Evolutionary conservation across 108 stramenopile species (phyloP), one percentile per base, ranked within the genome.

Genomic region (Epithemia pelagica): DNA sequence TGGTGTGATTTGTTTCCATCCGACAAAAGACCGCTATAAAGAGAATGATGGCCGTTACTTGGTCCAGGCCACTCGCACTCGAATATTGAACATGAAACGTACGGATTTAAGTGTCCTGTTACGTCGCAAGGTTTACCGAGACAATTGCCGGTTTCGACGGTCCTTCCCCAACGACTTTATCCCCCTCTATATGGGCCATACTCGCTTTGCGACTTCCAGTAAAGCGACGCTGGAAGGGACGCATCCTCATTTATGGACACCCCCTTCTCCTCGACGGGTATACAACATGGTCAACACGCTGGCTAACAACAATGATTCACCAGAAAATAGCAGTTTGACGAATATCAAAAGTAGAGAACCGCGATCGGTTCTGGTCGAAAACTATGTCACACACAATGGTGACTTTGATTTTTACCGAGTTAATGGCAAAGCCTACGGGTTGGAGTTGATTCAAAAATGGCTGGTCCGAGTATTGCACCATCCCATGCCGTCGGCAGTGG

Each of bases 381-480:
- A 83, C 51, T 90, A 74, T 56, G 78, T 90, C 54, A 87, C 89
- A 8, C 92, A 94, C 68, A 94, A 94, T 70, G 92, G 92, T 37
- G 92, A 94, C 68, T 87, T 94, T 68, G 92, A 94, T 27, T 90
- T 87, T 62, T 94, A 74, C 58, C 62, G 72, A 29, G 65, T 87
- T 28, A 81, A 78, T 66, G 83, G 82, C 0, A 78, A 82, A 61
- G 76, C 73, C 30, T 83, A 82, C 63, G 86, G 85, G n/a, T 73
- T 88, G 23, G 83, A 81, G 52, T 61, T 74, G 21, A 56, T 91
- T 31, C 87, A 87, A 51, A 60, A 70, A 23, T 91, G 87, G 87
- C 65, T 91, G 65, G 72, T 65, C 46, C 62, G 73, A 0, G 82
- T 78, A 0, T 66, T 80, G 19, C 74, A 62, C 30, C 28, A 54